A percentile compares a stretch with the other conserved stretches of the same genome.
phyloP scores from a whole-genome alignment of 371 early-diverging fungal species.

The Mortierella sp. region DNA sequence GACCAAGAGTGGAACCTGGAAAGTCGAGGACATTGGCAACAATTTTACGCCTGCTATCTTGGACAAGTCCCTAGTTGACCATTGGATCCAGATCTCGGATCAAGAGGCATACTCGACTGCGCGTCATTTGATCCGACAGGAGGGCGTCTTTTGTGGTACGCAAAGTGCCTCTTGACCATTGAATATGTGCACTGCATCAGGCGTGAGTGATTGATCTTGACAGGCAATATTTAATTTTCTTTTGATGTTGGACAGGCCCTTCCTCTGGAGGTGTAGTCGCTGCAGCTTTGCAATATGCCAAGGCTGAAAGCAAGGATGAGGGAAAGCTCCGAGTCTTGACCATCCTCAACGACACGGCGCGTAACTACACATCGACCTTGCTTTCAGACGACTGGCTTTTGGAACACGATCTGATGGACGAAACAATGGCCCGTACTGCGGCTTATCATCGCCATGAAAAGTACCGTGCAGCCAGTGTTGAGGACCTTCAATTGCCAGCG shows the following conservation, averaged over 20 bases:
- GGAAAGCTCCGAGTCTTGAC: conserved; percentile 57
- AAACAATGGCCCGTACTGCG: conserved; percentile 64
- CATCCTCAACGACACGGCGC: conserved; percentile 75
- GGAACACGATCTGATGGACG: conserved; percentile 79
- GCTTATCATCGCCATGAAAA: conserved; percentile 71
- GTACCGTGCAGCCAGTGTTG: conserved; percentile 83
- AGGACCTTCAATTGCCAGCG: conserved; percentile 87
- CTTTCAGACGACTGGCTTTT: conserved; percentile 82
- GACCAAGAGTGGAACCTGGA: conserved; percentile 65
- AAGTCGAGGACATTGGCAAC: conserved; percentile 81
- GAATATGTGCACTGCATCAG: no score
- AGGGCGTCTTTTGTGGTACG: conserved; percentile 75
- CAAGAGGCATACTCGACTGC: conserved; percentile 79
- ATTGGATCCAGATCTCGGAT: conserved; percentile 79
- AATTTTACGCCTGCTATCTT: conserved; percentile 72
- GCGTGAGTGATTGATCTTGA: no score
- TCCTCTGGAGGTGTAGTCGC: conserved; percentile 79
- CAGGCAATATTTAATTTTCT: no score
- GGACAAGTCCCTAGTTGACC: conserved; percentile 67
- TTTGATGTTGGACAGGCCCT: conserved; percentile 55
- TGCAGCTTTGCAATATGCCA: conserved; percentile 68
- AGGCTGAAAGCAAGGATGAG: conserved; percentile 15
- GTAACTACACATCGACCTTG: conserved; percentile 75
- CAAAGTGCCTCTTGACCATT: not conserved
- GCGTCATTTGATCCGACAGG: conserved; percentile 71